A percentile compares a stretch with the other conserved stretches of the same genome.
Conservation (phyloP, 495 filamentous ascomycete species). For the Evansstolkia leycettana region DNA sequence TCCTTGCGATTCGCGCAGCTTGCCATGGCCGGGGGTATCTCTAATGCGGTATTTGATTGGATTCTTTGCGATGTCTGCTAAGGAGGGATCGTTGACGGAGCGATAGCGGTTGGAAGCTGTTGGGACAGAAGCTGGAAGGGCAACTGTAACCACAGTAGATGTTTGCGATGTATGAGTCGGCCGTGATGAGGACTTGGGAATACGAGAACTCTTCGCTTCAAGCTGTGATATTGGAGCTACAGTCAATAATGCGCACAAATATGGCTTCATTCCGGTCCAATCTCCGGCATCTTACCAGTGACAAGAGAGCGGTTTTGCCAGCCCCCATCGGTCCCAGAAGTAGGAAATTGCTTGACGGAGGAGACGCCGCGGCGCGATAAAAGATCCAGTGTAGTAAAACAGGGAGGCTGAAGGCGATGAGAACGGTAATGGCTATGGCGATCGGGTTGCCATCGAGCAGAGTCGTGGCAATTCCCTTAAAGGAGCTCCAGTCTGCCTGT, state of each 20-base stretch:
- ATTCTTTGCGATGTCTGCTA: conserved; percentile 55
- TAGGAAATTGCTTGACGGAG: conserved; percentile 66
- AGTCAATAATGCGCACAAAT: no score
- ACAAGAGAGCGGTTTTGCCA: conserved; percentile 82
- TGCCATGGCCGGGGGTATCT: conserved; percentile 93
- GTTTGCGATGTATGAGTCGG: conserved; percentile 74
- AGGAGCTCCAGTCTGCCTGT: conserved; percentile 22
- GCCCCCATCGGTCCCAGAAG: conserved; percentile 73
- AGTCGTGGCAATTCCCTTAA: conserved; percentile 25
- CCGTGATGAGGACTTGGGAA: conserved; percentile 16
- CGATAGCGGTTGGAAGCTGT: conserved; percentile 58
- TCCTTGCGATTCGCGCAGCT: conserved; percentile 54
- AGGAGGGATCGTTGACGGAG: conserved; percentile 54
- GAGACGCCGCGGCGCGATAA: conserved; percentile 50
- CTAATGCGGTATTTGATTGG: conserved; percentile 63
- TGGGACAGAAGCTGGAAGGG: conserved; percentile 50
- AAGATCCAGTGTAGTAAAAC: conserved; percentile 67
- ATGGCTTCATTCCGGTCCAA: neutral
- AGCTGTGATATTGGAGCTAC: no score
- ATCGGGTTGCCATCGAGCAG: conserved; percentile 31
- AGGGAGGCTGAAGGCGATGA: conserved; percentile 62
- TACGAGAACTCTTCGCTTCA: conserved; percentile 24
- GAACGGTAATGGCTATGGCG: conserved; percentile 48
- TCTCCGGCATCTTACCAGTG: conserved; percentile 42
- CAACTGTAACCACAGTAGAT: conserved; percentile 58